These are phyloP conservation scores for Ziziphus jujuba DNA, from an alignment of 306 rosid species.

Conservation along the genomic window DNA sequence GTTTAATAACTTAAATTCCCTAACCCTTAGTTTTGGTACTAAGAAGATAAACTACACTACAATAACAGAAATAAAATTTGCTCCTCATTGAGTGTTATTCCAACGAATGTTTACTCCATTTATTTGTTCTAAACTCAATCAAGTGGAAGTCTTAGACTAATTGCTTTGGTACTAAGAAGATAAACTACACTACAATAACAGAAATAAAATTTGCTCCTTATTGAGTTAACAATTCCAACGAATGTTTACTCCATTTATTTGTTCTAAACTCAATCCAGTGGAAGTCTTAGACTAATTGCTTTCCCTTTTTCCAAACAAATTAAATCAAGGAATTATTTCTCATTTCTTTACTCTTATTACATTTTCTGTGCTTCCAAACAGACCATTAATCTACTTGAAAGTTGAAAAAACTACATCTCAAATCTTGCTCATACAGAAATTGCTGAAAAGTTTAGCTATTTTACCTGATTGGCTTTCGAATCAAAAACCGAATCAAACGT, in stretches of 20 bases:
- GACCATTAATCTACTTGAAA: background rate
- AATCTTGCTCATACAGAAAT: background rate
- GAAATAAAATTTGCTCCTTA: too few relatives aligned
- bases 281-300: background rate
- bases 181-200: background rate
- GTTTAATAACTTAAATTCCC: constrained; percentile 17
- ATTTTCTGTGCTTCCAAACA: background rate
- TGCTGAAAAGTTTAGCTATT: too few relatives aligned
- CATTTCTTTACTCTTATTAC: too few relatives aligned
- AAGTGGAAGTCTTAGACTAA: too few relatives aligned
- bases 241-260: too few relatives aligned
- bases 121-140: too few relatives aligned
- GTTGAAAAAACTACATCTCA: background rate
- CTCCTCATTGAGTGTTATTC: too few relatives aligned
- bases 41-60: too few relatives aligned
- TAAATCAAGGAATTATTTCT: too few relatives aligned
- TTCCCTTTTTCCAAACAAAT: background rate
- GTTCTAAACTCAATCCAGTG: too few relatives aligned
- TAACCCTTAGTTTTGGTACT: background rate
- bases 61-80: background rate
- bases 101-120: too few relatives aligned
- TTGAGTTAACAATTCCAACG: too few relatives aligned
- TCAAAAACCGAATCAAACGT: constrained; percentile 72
- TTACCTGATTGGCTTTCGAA: constrained; percentile 69
- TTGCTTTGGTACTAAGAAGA: background rate